Evolutionary conservation across 192 early-diverging fungal species (phyloP).

Genomic region (Gigaspora rosea): DNA sequence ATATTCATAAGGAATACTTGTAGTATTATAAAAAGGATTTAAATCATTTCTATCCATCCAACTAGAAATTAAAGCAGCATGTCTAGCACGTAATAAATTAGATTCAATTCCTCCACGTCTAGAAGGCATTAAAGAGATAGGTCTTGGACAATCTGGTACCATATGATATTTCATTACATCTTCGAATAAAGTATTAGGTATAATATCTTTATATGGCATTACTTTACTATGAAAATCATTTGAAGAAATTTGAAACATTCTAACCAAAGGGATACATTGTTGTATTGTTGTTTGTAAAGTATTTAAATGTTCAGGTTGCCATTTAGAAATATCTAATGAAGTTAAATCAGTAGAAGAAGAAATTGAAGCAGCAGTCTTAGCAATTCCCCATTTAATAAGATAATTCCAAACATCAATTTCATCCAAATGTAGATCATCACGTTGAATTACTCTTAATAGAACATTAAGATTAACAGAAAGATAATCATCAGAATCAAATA

Average conservation of each 20-base stretch:
- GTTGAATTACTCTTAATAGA: slow-evolving; percentile 15
- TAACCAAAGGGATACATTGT: slow-evolving; percentile 16
- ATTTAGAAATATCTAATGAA: neutral
- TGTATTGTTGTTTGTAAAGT: slow-evolving; percentile 1
- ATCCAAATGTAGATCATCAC: slow-evolving; percentile 21
- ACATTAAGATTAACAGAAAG: slow-evolving; percentile 9
- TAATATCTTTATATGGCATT: slow-evolving; percentile 6
- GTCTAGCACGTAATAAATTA: slow-evolving; percentile 3
- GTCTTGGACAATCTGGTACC: neutral
- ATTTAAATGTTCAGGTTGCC: neutral
- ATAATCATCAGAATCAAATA: slow-evolving; percentile 10
- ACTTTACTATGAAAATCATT: slow-evolving; percentile 21
- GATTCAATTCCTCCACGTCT: slow-evolving; percentile 7
- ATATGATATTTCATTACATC: slow-evolving; percentile 21
- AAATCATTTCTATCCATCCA: slow-evolving; percentile 14
- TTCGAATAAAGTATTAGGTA: neutral
- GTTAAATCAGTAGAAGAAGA: neutral
- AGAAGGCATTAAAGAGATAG: neutral
- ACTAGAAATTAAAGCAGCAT: slow-evolving; percentile 11
- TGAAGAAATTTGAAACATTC: slow-evolving; percentile 29
- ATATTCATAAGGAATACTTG: slow-evolving; percentile 19
- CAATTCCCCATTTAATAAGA: slow-evolving; percentile 20
- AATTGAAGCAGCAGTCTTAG: neutral
- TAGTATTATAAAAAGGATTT: slow-evolving; percentile 6
- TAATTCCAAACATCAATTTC: slow-evolving; percentile 25